Conservation (phyloP, 2,329 filamentous ascomycete species). For the Westerdykella ornata region DNA sequence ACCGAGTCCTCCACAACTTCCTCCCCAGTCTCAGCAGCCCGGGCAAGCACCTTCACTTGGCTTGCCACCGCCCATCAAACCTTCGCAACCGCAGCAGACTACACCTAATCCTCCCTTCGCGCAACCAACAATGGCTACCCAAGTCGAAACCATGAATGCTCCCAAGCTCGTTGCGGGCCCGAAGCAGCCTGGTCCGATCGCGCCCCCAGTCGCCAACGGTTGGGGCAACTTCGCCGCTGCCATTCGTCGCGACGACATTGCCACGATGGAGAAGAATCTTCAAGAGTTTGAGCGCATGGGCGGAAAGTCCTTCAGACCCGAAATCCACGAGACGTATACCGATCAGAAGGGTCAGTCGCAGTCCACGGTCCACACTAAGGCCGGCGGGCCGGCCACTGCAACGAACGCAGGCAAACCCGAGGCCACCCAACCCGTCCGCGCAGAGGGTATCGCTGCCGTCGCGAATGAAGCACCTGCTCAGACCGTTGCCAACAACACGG, state of each 20-base stretch:
- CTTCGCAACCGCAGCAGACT: constrained; percentile 13
- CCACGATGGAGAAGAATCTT: constrained; percentile 16
- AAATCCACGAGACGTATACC: constrained; percentile 30
- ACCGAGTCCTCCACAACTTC: constrained; percentile 23
- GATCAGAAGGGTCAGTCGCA: constrained; percentile 27
- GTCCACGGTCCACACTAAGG: constrained; percentile 22
- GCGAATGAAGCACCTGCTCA: constrained; percentile 14
- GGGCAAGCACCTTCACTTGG: constrained; percentile 20
- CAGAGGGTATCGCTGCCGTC: constrained; percentile 7
- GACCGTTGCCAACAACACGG: neutral
- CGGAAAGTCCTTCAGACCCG: constrained; percentile 25
- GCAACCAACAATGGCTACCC: constrained; percentile 19
- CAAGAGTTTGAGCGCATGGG: constrained; percentile 25
- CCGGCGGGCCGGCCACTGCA: constrained; percentile 13
- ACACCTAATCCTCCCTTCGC: constrained; percentile 13
- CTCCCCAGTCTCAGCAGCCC: constrained; percentile 18
- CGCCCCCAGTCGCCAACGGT: constrained; percentile 23
- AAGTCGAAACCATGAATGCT: constrained; percentile 10
- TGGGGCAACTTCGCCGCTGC: constrained; percentile 30
- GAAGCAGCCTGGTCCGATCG: constrained; percentile 22
- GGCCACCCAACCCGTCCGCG: constrained; percentile 9
- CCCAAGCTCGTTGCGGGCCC: constrained; percentile 10
- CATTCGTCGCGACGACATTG: constrained; percentile 27
- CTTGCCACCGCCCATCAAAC: constrained; percentile 15
- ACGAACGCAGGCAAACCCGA: constrained; percentile 9